A percentile compares a stretch with the other conserved stretches of the same genome.
These are phyloP conservation scores for Hypoxylon rickii DNA, from an alignment of 495 filamentous ascomycete species.

Conservation along the genomic window DNA sequence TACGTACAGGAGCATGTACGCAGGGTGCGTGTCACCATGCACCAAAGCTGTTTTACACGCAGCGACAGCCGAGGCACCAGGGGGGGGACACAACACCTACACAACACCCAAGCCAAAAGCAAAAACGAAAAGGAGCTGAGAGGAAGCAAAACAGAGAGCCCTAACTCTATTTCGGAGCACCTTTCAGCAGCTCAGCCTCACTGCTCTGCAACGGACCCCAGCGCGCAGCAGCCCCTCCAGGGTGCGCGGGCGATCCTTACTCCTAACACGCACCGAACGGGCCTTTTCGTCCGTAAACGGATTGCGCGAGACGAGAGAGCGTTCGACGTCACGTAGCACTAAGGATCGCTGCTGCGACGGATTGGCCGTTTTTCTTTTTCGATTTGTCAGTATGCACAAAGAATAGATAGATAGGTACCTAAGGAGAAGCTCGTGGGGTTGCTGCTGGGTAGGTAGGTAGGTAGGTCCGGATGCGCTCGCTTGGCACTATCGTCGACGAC, in stretches of 20 bases:
- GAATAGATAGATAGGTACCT: too few species aligned
- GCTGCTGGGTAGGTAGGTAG: neutral
- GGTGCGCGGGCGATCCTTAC: slow-evolving; percentile 33
- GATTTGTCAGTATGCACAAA: too few species aligned
- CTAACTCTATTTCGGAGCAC: slow-evolving; percentile 13
- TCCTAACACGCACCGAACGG: slow-evolving; percentile 33
- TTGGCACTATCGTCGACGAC: neutral
- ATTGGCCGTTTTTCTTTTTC: too few species aligned
- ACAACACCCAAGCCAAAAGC: neutral
- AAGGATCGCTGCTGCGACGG: too few species aligned
- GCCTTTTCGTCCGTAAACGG: slow-evolving; percentile 17
- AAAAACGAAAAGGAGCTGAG: neutral
- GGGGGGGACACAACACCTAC: too few species aligned
- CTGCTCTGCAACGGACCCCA: slow-evolving; percentile 29
- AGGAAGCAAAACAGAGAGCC: slow-evolving; percentile 8
- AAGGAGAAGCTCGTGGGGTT: too few species aligned
- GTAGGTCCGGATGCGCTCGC: neutral
- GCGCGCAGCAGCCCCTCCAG: slow-evolving; percentile 22
- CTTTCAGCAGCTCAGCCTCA: slow-evolving; percentile 38
- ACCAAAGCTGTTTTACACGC: too few species aligned
- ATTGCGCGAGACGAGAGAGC: too few species aligned
- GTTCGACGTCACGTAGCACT: slow-evolving; percentile 8
- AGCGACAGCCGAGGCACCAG: too few species aligned
- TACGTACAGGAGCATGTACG: too few species aligned
- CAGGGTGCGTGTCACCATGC: too few species aligned